Base-by-base conservation (phyloP, 352 stramenopile genomes). In the Lagenidium sp. region DNA sequence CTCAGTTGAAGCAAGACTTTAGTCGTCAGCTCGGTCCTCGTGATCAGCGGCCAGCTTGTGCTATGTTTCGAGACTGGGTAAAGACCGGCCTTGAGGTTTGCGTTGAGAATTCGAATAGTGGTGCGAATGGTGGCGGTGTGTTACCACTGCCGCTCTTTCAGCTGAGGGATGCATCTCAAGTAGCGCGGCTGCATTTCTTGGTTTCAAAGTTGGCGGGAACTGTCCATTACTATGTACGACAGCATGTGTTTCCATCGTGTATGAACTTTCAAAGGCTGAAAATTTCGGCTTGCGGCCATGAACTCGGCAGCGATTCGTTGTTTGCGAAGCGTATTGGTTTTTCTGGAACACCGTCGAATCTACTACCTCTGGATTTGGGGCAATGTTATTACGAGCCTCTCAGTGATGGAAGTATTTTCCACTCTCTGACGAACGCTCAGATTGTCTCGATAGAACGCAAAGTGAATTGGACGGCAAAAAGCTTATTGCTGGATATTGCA, bases 181-280 rank as follows among this genome's bases (percentile, higher is more conserved):
- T 99, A 15, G 76, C 81, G 18, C 76, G 96, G 0, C 74, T 98
- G 3, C 98, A 97, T 60, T 82, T 87, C 15, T 65, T 99, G 7
- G 72, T 99, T 15, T 65, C 85, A n/a, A 89, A 92, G 36, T 79
- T 97, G 34, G 77, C 96, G 11, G 74, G 95, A 36, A 86, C 97
- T 1, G 89, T 99, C 7, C 92, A 98, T 50, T 98, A 99, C 66
- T 99, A 99, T 53, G 70, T 99, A 6, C 84, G 97, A 36, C 89
- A 86, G 41, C 95, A 98, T 50, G 94, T 99, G 13, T 99, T 99
- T 60, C 97, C 97, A n/a, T 84, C 98, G 36, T 97, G 95, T 21
- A 98, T 99, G 82, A 97, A 99, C 42, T 96, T 99, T 52, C 95
- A 99, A 63, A 95, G 95, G 48, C 83, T 99, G 31, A 99, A 99